Conservation (phyloP, 2,329 filamentous ascomycete genomes). For the Alternaria triticina region DNA sequence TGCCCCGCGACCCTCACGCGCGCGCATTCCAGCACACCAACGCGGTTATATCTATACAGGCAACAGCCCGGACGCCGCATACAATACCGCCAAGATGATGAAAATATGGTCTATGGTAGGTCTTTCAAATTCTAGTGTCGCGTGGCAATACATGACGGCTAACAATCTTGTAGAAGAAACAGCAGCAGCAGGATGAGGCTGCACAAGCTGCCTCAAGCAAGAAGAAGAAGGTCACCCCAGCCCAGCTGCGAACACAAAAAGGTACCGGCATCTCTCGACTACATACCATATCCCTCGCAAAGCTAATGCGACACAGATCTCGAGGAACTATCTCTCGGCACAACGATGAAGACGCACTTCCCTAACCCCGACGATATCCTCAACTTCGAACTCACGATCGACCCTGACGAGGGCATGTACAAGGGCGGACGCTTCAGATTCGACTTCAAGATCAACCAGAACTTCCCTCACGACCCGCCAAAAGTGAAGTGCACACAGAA, state of each 20-base stretch:
- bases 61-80: constrained; percentile 8
- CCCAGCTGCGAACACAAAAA: constrained; percentile 94
- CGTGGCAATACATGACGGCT: constrained; percentile 19
- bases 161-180: constrained; percentile 73
- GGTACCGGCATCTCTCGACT: constrained; percentile 59
- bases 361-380: constrained; percentile 85
- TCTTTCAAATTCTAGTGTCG: not conserved
- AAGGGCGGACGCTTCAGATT: constrained; percentile 87
- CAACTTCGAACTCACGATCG: constrained; percentile 81
- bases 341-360: constrained; percentile 82
- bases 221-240: constrained; percentile 99
- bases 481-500: constrained; percentile 98
- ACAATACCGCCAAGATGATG: constrained; percentile 72
- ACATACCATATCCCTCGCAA: not conserved
- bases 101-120: constrained; percentile 99
- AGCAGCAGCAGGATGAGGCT: constrained; percentile 88
- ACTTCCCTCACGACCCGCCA: constrained; percentile 95
- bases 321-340: constrained; percentile 77
- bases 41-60: constrained; percentile 18
- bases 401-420: constrained; percentile 88
- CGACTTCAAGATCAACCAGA: constrained; percentile 89
- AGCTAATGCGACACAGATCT: constrained; percentile 64
- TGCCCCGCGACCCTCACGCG: constrained; percentile 22
- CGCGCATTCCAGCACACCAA: constrained; percentile 14
- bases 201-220: constrained; percentile 79